Evolutionary conservation across 2,329 filamentous ascomycete genomes (phyloP), one percentile per base, ranked within the genome.

Genomic region (Talaromyces piceae): DNA sequence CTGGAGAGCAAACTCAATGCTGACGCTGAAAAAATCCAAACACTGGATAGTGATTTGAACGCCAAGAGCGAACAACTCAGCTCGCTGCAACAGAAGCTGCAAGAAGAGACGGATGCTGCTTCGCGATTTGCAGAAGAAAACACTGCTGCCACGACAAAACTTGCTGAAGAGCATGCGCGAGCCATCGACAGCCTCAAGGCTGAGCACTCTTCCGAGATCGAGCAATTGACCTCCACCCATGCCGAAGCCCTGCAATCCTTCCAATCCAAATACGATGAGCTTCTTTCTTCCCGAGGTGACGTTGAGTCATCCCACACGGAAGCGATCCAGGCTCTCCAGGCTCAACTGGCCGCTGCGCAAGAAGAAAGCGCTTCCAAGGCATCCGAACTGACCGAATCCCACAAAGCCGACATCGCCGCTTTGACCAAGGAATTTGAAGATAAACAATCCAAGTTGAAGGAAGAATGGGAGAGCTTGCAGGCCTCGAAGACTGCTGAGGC

Each of bases 401-500:
- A 64, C 28, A 55, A 60, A 37, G 55, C 56, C 41, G 58, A 63
- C 33, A 57, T 72, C 49, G 60, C 67, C 3, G 60, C 65, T 5
- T 56, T 73, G 28, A 65, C 68, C 33, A 61, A 64, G 43, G 59
- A 63, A 27, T 65, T 68, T 37, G 66, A 68, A 39, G 60, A 66
- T 26, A 61, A 61, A 16, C 62, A 64, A 46, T 50, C 56, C 23
- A 63, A 67, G 47, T 51, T 71, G 56, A 60, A 66, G 53, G 59
- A 64, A 54, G 69, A 75, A 45, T 57, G 71, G 56, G 66, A 73
- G 53, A 54, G 61, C 30, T 53, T 63, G 30, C 58, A 68, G 49
- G 47, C 58, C 45, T 64, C 68, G 30, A 69, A 67, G 56, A 50
- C 64, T 27, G 59, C 64, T 2, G 63, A 71, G 28, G 54, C 65